These are phyloP conservation scores for Naegleria lovaniensis DNA, from an alignment of 208 protist genomes.

Conservation along the genomic window DNA sequence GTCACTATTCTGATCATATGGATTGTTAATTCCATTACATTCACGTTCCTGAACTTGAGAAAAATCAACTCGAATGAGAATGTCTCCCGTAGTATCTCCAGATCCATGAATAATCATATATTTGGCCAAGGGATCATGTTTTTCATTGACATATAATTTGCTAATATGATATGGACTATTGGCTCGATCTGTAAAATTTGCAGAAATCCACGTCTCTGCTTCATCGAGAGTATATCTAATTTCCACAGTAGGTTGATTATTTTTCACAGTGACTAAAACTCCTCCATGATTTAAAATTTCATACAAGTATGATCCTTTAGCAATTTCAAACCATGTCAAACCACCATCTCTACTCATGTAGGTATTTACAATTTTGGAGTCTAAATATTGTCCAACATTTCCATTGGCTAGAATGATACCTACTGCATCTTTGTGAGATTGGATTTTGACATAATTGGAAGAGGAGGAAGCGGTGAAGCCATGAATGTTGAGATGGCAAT, in stretches of 20 bases:
- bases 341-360: constrained; percentile 18
- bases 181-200: neutral
- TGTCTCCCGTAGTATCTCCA: too few species aligned
- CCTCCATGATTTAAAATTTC: neutral
- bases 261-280: neutral
- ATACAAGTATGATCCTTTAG: neutral
- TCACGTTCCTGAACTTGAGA: neutral
- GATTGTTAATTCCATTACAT: neutral
- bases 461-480: neutral
- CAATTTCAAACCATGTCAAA: constrained; percentile 9
- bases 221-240: neutral
- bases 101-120: neutral
- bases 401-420: constrained; percentile 4
- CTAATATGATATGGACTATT: neutral
- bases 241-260: neutral
- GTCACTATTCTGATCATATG: neutral
- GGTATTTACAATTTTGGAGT: neutral
- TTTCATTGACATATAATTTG: neutral
- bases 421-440: neutral
- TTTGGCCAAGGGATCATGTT: neutral
- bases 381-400: constrained; percentile 2
- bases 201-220: neutral
- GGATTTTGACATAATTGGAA: neutral
- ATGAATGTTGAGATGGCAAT: neutral
- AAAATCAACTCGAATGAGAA: constrained; percentile 2